Percentiles rank a stretch among this genome's conserved stretches.
These are phyloP conservation scores for Nelumbo lutea DNA, from an alignment of 164 flowering plant species.

Conservation along the genomic window DNA sequence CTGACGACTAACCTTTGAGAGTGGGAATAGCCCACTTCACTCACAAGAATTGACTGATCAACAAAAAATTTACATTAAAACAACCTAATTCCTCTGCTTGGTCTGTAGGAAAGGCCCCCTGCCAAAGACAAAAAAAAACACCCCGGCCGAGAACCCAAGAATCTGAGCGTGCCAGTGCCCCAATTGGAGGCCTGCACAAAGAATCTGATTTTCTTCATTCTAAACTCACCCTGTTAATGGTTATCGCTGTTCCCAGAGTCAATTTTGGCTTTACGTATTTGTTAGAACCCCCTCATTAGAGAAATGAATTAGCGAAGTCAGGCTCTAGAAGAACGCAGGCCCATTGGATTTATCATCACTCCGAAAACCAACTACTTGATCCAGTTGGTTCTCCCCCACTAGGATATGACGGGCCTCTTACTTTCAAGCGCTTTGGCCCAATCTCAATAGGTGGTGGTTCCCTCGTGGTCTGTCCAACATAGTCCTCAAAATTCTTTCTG, in stretches of 20 bases:
- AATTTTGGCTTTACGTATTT: slow-evolving; percentile 22
- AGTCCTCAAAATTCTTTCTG: slow-evolving; percentile 26
- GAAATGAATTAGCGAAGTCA: slow-evolving; percentile 43
- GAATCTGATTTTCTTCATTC: slow-evolving; percentile 28
- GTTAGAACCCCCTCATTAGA: slow-evolving; percentile 49
- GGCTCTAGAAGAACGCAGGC: slow-evolving; percentile 20
- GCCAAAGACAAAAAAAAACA: slow-evolving; percentile 40
- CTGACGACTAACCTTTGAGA: slow-evolving; percentile 9
- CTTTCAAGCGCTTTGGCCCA: slow-evolving; percentile 66
- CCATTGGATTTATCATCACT: slow-evolving; percentile 18
- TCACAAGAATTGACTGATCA: slow-evolving; percentile 33
- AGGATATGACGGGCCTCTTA: slow-evolving; percentile 53
- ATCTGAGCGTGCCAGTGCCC: slow-evolving; percentile 35
- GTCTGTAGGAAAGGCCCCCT: slow-evolving; percentile 35
- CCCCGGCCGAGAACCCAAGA: slow-evolving; percentile 47
- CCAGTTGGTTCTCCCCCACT: slow-evolving; percentile 32
- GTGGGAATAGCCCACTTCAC: slow-evolving; percentile 26
- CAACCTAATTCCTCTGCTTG: slow-evolving; percentile 20
- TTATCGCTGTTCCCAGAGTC: slow-evolving; percentile 32
- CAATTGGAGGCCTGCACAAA: slow-evolving; percentile 59
- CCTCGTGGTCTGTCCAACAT: slow-evolving; percentile 23
- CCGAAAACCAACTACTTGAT: slow-evolving; percentile 16
- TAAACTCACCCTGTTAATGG: slow-evolving; percentile 36
- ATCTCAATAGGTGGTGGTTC: slow-evolving; percentile 38
- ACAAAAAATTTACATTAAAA: slow-evolving; percentile 32